Evolutionary conservation across 2,329 filamentous ascomycete species (phyloP).

Genomic region (Colletotrichum falcatum): DNA sequence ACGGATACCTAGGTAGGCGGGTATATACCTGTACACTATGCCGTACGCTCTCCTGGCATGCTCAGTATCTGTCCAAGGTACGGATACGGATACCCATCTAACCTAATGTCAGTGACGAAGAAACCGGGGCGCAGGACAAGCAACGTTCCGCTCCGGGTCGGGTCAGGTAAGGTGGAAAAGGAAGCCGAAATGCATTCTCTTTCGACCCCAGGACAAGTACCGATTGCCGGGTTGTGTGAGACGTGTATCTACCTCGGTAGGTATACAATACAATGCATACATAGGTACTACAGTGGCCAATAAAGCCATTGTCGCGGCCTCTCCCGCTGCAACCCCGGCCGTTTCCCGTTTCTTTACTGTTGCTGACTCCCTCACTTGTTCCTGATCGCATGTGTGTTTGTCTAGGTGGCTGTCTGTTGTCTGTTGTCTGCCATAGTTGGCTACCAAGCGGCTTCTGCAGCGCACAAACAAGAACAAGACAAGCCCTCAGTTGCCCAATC

Average conservation of each 20-base stretch:
- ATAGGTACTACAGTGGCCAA: no score
- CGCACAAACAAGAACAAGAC: slow-evolving; percentile 27
- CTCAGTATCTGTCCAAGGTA: no score
- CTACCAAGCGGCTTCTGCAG: slow-evolving; percentile 23
- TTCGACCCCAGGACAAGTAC: not conserved
- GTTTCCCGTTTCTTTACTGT: slow-evolving; percentile 7
- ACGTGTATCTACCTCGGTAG: no score
- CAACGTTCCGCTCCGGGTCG: not conserved
- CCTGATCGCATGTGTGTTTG: no score
- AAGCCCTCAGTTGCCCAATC: slow-evolving; percentile 6
- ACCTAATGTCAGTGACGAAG: not conserved
- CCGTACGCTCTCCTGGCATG: no score
- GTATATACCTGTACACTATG: no score
- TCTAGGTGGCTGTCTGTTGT: no score
- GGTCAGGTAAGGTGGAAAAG: no score
- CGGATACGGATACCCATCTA: not conserved
- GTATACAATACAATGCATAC: no score
- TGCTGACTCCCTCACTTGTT: not conserved
- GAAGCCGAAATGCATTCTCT: not conserved
- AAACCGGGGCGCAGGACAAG: not conserved
- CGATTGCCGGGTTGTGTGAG: no score
- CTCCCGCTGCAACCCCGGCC: slow-evolving; percentile 12
- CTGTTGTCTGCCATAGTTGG: no score
- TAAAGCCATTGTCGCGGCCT: not conserved
- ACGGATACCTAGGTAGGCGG: no score